Base-by-base conservation (phyloP, 192 early-diverging fungal genomes). In the Fimicolochytrium jonesii region DNA sequence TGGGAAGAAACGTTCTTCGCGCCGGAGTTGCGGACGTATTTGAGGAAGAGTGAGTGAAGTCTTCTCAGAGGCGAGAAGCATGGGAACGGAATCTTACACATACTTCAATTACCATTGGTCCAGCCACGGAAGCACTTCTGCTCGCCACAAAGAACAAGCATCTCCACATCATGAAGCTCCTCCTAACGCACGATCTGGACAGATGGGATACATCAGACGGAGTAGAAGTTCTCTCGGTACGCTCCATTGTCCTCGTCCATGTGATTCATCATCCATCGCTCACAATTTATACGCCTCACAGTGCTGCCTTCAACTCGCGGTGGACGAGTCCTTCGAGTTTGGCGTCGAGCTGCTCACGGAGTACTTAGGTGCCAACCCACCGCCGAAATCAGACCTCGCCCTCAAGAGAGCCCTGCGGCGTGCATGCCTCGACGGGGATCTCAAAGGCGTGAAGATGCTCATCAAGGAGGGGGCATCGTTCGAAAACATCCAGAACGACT, bases 241-340 rank as follows among this genome's bases (percentile, higher is more conserved):
- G 25, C 1, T 25, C 48, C 1, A n/a, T n/a, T n/a, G n/a, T n/a
- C n/a, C n/a, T n/a, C n/a, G n/a, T n/a, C n/a, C n/a, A n/a, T 42
- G 41, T 42, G 41, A 1, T 2, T 0, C 13, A 17, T 28, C 13
- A 23, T 2, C 20, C 15, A 17, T 50, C 13, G 15, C 48, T 28
- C 15, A 23, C 23, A 13, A 50, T 15, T 52, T 59, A 15, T 3
- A 52, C 22, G 15, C 18, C 0, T 18, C 57, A 32, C 45, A n/a
- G n/a, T n/a, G n/a, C n/a, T n/a, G n/a, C n/a, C 17, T 61, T 18
- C 60, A 61, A 39, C 4, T 61, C 11, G 60, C 60, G 1, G 60
- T 61, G 15, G 60, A 61, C 26, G 60, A 61, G 2, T 33, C 17
- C 31, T 61, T 29, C 4, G 48, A 11, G 17, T 23, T 26, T 15